Base-by-base conservation (phyloP, 2,329 filamentous ascomycete genomes). In the Pseudopyrenochaeta lycopersici region DNA sequence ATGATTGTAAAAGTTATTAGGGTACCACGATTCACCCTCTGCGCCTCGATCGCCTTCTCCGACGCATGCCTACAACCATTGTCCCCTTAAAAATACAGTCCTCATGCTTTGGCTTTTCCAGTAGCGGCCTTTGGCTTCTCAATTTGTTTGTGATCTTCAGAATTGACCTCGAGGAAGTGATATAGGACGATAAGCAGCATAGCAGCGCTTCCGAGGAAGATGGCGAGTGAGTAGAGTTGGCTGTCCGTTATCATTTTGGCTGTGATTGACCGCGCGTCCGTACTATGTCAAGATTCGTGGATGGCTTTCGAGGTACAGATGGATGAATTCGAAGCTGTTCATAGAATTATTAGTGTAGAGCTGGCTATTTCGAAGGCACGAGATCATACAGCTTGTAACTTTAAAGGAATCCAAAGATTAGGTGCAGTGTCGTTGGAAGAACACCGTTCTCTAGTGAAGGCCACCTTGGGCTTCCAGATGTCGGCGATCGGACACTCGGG, bases 121-220 rank as follows among this genome's bases (percentile, higher is more conserved):
- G 61, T 56, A 32, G 61, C 62, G 29, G 49, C 53, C 49, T 68
- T 72, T 21, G 65, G 58, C 52, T 74, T 72, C 54, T 68, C 60
- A 15, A 60, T 58, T 17, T 62, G 52, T 21, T 63, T 63, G 47
- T 76, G 67, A 53, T 88, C 84, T 62, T 84, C 82, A n/a, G 91
- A 86, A 73, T 99, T 98, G 81, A 97, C 86, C 76, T 98, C 94
- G 69, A 99, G 88, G 80, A 96, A 98, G 78, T 98, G 92, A 79
- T 99, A 98, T 23, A 96, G 79, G 27, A 99, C 88, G 63, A 98
- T 97, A 58, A 99, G 84, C 39, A 97, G 82, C 91, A 98, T 94
- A 60, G 94, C 88, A 35, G 88, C 85, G 49, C 88, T 90, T 80
- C 95, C 95, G 55, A 99, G 90, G 76, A 97, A 94, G 76, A 98